phyloP scores from a whole-genome alignment of 2,329 filamentous ascomycete genomes.

The Escovopsis weberi region DNA sequence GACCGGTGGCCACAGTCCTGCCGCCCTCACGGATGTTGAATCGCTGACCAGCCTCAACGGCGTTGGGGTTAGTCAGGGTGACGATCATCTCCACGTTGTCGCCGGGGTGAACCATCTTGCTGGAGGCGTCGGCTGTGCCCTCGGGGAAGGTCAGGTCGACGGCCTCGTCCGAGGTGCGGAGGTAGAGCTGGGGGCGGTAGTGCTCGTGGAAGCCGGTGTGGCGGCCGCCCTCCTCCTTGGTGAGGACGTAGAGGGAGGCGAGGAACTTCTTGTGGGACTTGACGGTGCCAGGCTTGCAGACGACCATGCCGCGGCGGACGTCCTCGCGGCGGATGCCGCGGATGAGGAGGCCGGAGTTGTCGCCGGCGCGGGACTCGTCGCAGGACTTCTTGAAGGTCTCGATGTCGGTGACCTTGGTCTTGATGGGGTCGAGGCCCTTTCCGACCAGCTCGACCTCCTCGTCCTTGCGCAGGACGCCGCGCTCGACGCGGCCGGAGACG shows the following conservation, averaged over 20 bases:
- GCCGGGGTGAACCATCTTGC: constrained; percentile 89
- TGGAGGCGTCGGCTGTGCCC: constrained; percentile 53
- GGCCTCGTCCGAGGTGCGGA: constrained; percentile 77
- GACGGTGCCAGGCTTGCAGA: constrained; percentile 67
- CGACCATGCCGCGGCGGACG: constrained; percentile 85
- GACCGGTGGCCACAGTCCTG: constrained; percentile 70
- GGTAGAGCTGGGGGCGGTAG: constrained; percentile 93
- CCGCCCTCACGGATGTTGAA: constrained; percentile 98
- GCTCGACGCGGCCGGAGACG: constrained; percentile 92
- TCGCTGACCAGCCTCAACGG: constrained; percentile 80
- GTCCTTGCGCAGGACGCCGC: constrained; percentile 86
- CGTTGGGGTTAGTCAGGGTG: constrained; percentile 70
- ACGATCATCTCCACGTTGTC: constrained; percentile 98
- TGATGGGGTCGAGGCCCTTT: constrained; percentile 68
- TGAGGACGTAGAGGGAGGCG: constrained; percentile 89
- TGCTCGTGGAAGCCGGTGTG: constrained; percentile 92
- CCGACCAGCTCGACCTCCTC: constrained; percentile 89
- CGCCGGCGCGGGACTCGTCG: constrained; percentile 87
- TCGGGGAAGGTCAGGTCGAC: constrained; percentile 78
- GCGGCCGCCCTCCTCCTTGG: constrained; percentile 94
- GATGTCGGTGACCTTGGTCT: constrained; percentile 99
- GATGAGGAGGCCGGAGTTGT: constrained; percentile 95
- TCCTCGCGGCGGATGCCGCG: constrained; percentile 95
- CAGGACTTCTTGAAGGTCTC: constrained; percentile 99
- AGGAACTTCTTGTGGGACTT: constrained; percentile 88